phyloP scores from a whole-genome alignment of 768 basidiomycete species.

The Symmetrospora coprosmae region DNA sequence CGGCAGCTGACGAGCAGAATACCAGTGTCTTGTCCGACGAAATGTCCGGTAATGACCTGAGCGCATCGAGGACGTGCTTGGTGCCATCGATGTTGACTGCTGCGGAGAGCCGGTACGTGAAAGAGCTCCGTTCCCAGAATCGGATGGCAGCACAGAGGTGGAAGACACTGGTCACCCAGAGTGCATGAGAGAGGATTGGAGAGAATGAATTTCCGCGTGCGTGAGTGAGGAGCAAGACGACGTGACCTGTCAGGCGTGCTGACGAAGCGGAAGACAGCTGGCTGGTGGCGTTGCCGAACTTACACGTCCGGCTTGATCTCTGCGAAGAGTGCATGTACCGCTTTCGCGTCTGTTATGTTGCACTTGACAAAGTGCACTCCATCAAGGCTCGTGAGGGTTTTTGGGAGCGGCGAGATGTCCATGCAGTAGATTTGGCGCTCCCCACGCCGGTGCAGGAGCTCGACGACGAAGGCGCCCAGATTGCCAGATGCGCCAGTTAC shows the following conservation, averaged over 20 bases:
- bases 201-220: background rate
- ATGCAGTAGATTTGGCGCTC: constrained; percentile 2
- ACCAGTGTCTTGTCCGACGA: constrained; percentile 5
- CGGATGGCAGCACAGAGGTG: constrained; percentile 2
- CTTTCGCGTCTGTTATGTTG: background rate
- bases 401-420: background rate
- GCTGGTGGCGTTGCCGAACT: too few relatives aligned
- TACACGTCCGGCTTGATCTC: constrained; percentile 5
- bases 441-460: constrained; percentile 2
- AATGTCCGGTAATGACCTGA: background rate
- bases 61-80: background rate
- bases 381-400: background rate
- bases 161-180: background rate
- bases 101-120: background rate
- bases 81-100: constrained; percentile 2
- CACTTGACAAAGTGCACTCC: background rate
- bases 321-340: background rate
- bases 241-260: too few relatives aligned
- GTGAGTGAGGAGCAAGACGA: too few relatives aligned
- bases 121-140: background rate
- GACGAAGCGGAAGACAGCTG: too few relatives aligned
- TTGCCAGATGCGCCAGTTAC: constrained; percentile 1
- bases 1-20: constrained; percentile 11
- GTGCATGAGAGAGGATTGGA: background rate
- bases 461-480: background rate